Base-by-base conservation (phyloP, 192 early-diverging fungal species). In the Phlyctochytrium arcticum region DNA sequence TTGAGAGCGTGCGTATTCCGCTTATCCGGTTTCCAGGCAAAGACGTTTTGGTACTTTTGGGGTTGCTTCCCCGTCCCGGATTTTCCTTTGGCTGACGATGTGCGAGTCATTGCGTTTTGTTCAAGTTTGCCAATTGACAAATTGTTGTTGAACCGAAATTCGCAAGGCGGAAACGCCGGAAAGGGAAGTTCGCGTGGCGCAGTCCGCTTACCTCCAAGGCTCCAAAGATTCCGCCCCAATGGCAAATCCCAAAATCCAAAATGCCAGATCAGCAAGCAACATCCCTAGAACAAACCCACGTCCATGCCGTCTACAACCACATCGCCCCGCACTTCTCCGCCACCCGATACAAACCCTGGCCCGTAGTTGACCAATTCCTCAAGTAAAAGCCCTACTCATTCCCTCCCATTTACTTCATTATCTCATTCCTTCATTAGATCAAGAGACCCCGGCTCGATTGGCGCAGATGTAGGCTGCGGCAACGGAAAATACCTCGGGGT, bases 291-390 rank as follows among this genome's bases (percentile, higher is more conserved):
- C 71, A 87, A 65, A 66, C 81, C 53, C 87, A 93, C 60, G 96
- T 98, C 36, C 94, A 96, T 70, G 66, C 78, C 17, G 96, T 98
- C 0, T 98, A 98, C 72, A 80, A 98, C 69, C 74, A 80, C 10
- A 98, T 98, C 58, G 96, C 96, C 1, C 62, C 77, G 21, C 96
- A 98, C 71, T 98, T 98, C 65, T 91, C 89, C 67, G 86, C 87
- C 62, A 98, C 96, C 3, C 85, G 96, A 29, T 96, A 96, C 84
- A 98, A 98, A 87, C 90, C 96, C 34, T 98, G 96, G 96, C 96
- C 96, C 0, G 93, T 97, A 1, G 91, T 98, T 1, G 91, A 95
- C 54, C 65, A 81, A 21, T 98, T 94, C 58, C 73, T 98, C 5
- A 66, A 61, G 75, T 76, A 39, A n/a, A 26, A 42, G 19, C 2